Evolutionary conservation across 2,329 filamentous ascomycete genomes (phyloP).

Genomic region (Magnaporthales sp.): DNA sequence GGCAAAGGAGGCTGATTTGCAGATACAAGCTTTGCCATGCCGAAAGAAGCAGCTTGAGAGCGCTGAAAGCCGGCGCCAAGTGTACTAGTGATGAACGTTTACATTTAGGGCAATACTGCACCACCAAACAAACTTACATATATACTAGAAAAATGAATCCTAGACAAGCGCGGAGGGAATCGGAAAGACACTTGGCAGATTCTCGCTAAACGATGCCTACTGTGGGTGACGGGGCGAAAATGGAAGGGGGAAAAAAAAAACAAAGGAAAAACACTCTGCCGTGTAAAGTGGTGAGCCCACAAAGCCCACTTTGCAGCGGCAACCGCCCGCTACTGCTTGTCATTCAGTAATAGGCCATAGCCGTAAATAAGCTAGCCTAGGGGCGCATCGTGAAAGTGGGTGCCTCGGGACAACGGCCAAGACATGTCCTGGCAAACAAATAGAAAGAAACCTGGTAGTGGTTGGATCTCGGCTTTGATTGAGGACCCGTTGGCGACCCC

Average conservation of each 20-base stretch:
- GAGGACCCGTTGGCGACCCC: neutral
- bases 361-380: neutral
- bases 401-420: neutral
- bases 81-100: neutral
- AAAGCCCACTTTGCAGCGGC: neutral
- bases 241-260: neutral
- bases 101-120: neutral
- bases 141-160: neutral
- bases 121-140: neutral
- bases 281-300: neutral
- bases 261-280: neutral
- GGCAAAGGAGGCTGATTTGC: neutral
- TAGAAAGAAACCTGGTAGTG: neutral
- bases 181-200: neutral
- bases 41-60: neutral
- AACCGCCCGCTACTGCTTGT: neutral
- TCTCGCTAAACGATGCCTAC: neutral
- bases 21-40: neutral
- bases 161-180: neutral
- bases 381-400: neutral
- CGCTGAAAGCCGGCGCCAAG: neutral
- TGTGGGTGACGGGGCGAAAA: neutral
- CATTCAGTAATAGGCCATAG: neutral
- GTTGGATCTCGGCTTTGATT: neutral
- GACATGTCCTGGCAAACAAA: neutral